Percentiles rank a stretch among this genome's conserved stretches.
phyloP scores from a whole-genome alignment of 495 filamentous ascomycete genomes.

The Penicillium alfredii region DNA sequence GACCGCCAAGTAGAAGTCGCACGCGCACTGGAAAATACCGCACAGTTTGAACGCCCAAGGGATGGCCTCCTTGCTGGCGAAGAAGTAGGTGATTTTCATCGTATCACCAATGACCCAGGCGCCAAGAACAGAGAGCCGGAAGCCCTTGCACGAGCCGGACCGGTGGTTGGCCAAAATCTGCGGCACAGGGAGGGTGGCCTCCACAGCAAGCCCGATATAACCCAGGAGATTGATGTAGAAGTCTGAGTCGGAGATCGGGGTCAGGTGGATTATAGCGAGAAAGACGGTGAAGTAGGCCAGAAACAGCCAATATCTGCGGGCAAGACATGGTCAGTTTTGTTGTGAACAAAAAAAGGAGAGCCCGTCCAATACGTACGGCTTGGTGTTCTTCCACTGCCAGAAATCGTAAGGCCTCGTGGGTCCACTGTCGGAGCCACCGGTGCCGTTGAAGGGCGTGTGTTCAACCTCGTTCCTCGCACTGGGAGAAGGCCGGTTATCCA shows the following conservation, averaged over 20 bases:
- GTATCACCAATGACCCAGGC: constrained; percentile 88
- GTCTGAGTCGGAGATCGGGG: constrained; percentile 53
- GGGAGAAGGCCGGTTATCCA: constrained; percentile 75
- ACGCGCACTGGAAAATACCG: constrained; percentile 82
- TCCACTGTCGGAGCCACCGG: constrained; percentile 13
- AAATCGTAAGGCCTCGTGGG: constrained; percentile 73
- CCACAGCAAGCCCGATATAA: constrained; percentile 77
- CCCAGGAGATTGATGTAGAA: constrained; percentile 69
- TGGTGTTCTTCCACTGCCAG: constrained; percentile 84
- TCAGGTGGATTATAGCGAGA: constrained; percentile 65
- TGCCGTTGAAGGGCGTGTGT: constrained; percentile 37
- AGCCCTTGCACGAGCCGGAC: constrained; percentile 78
- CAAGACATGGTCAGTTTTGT: constrained; percentile 4
- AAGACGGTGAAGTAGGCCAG: constrained; percentile 62
- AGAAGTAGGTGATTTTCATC: constrained; percentile 97
- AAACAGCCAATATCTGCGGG: constrained; percentile 78
- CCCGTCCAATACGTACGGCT: constrained; percentile 52
- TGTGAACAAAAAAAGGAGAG: no score
- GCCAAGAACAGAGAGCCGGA: constrained; percentile 75
- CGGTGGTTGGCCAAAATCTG: constrained; percentile 79
- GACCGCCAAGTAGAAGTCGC: constrained; percentile 75
- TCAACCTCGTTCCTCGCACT: constrained; percentile 49
- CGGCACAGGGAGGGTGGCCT: constrained; percentile 84
- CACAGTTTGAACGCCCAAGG: constrained; percentile 88
- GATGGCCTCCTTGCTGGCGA: constrained; percentile 61